Percentiles rank a stretch among this genome's conserved stretches.
Conservation (phyloP, 2,329 filamentous ascomycete genomes). For the Gnomoniopsis smithogilvyi region DNA sequence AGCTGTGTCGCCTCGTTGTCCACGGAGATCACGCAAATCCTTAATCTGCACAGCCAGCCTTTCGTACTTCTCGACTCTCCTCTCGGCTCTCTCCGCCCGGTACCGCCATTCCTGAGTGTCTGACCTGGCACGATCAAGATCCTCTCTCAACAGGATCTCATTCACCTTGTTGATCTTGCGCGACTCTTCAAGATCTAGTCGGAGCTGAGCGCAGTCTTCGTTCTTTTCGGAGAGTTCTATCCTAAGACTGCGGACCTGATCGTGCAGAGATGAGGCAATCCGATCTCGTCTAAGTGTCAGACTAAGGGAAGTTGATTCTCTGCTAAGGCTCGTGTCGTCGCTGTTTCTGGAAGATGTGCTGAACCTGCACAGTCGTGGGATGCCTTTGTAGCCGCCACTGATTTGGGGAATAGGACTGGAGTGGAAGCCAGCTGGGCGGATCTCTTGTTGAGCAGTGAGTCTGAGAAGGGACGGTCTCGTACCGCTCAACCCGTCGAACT, state of each 20-base stretch:
- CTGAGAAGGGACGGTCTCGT: background rate
- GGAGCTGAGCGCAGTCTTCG: constrained; percentile 12
- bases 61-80: constrained; percentile 5
- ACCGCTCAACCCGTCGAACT: constrained; percentile 8
- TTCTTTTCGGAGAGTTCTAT: constrained; percentile 11
- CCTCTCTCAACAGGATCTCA: constrained; percentile 12
- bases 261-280: constrained; percentile 12
- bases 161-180: constrained; percentile 7
- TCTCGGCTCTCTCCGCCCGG: constrained; percentile 17
- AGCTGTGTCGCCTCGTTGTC: background rate
- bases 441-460: constrained; percentile 6
- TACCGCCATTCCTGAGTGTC: constrained; percentile 10
- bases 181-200: constrained; percentile 9
- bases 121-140: constrained; percentile 4
- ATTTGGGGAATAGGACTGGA: constrained; percentile 5
- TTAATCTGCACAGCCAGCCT: background rate
- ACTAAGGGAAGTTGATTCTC: background rate
- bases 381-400: background rate
- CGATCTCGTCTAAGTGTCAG: constrained; percentile 1
- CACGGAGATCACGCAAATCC: background rate
- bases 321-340: background rate
- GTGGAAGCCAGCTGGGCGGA: background rate
- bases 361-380: constrained; percentile 2
- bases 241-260: constrained; percentile 16
- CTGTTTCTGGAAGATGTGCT: background rate